Base-by-base conservation (phyloP, 768 basidiomycete species). In the Suillus sp. region DNA sequence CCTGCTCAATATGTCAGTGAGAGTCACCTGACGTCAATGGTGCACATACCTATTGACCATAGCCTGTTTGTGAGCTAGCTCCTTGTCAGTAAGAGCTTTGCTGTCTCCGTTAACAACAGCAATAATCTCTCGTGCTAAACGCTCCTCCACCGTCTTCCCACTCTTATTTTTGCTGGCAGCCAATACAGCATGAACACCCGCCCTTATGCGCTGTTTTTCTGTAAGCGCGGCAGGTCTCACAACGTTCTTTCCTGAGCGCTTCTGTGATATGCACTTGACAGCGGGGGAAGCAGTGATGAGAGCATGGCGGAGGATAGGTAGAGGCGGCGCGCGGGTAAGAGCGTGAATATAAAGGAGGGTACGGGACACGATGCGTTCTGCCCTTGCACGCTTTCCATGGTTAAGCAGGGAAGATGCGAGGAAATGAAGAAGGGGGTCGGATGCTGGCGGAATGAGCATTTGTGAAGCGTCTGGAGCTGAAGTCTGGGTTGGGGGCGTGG, bases 101-200 rank as follows among this genome's bases (percentile, higher is more conserved):
- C 85, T 85, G 4, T 83, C 81, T 20, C 86, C 86, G 68, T 89
- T 79, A n/a, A 93, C 67, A 22, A 93, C 84, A 0, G 80, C 82
- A 50, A 97, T 80, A 37, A 95, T 77, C 77, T 96, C 93, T 71
- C 86, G 80, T 35, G 94, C 94, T 64, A 96, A 74, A 64, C 94
- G 79, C 69, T 90, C 86, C 66, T 87, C 86, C 8, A 90, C 65
- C 0, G 78, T 83, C 68, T 82, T 81, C 27, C 89, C 90, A 0
- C 81, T 72, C 47, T 82, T 81, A 61, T 76, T 78, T 63, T 88
- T 81, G 64, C 85, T 84, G 14, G 85, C 87, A 6, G 86, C 77
- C 51, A 93, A 67, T 18, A 97, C 87, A 84, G 90, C 92, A 64
- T 80, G 72, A 42, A 96, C 80, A 3, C 87, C 95, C 55, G 79